Base-by-base conservation (phyloP, 2,329 filamentous ascomycete species). In the Phyllosticta citribraziliensis region DNA sequence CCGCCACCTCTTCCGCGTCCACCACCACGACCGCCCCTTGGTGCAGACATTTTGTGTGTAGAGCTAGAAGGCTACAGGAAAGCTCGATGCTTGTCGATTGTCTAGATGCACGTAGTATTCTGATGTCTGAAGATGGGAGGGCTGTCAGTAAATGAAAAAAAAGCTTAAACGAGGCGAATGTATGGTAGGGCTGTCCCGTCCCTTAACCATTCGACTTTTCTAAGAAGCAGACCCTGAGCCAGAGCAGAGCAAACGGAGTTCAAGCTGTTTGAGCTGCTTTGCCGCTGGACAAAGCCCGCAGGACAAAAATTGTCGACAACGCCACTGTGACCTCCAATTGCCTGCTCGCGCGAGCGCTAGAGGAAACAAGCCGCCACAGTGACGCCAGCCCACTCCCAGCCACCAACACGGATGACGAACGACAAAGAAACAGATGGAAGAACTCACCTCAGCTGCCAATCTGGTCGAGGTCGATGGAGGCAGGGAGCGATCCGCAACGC, bases 1-100 rank as follows among this genome's bases (percentile, higher is more conserved):
- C 63, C 52, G 5, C 57, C 62, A n/a, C 64, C 58, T 51, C 62
- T 55, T 10, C 63, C 64, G 22, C 61, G 58, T 24, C 56, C 58
- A 17, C 62, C 63, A 12, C 65, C 61, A 52, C 58, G 35, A 40
- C 58, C 52, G 20, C 60, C 60, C 22, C 63, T 40, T 11, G 30
- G 56, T 24, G 52, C 57, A 56, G 59, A 61, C 59, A 61, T 61
- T 22, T 22, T 47, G 14, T 47, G 5, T n/a, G 55, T 17, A 10
- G 1, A 35, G 19, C 11, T 30, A 20, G 19, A 40, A 14, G 17
- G 9, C 35, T 12, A n/a, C 14, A n/a, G 12, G 40, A n/a, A 5
- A 47, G 40, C 40, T 47, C 17, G 40, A 19, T 6, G 14, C 1
- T 47, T 47, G 17, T 14, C n/a, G 17, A 14, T 5, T 17, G 5